These are phyloP conservation scores for Blastomyces emzantsi DNA, from an alignment of 2,329 filamentous ascomycete genomes.

Conservation along the genomic window DNA sequence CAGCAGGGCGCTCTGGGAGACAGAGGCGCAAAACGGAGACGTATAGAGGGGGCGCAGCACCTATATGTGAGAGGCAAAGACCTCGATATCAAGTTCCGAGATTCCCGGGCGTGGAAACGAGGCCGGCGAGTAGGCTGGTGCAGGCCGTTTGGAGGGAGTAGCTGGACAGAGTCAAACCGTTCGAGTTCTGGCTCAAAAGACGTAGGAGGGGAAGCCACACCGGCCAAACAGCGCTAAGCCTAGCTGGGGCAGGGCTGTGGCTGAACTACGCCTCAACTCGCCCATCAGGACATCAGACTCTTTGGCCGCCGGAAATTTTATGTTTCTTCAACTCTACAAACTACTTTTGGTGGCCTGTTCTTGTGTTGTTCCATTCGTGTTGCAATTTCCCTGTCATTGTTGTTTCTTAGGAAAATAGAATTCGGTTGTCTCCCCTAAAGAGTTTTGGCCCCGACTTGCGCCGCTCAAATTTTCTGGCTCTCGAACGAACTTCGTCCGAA, in stretches of 20 bases:
- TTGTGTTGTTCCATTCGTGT: not conserved
- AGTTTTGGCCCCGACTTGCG: not conserved
- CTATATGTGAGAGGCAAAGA: not conserved
- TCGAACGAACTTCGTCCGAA: not conserved
- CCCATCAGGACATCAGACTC: not conserved
- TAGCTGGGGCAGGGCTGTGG: not conserved
- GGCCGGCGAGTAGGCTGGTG: not conserved
- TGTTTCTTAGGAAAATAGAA: not conserved
- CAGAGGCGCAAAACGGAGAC: not conserved
- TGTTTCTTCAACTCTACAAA: not conserved
- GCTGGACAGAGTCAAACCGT: not conserved
- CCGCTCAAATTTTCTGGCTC: not conserved
- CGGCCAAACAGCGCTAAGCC: not conserved
- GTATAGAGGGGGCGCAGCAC: not conserved
- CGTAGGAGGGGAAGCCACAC: conserved; percentile 1
- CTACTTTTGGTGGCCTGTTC: not conserved
- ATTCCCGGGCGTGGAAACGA: not conserved
- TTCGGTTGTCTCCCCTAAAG: no score
- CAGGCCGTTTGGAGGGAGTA: not conserved
- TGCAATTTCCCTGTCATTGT: not conserved
- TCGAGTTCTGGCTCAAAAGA: conserved; percentile 7
- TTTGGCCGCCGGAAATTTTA: not conserved
- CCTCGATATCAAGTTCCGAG: not conserved
- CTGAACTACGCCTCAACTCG: not conserved
- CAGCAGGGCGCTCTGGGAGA: not conserved